Percentiles rank a stretch among this genome's conserved stretches.
Conservation (phyloP, 1,284 basidiomycete species). For the Sparassis latifolia region DNA sequence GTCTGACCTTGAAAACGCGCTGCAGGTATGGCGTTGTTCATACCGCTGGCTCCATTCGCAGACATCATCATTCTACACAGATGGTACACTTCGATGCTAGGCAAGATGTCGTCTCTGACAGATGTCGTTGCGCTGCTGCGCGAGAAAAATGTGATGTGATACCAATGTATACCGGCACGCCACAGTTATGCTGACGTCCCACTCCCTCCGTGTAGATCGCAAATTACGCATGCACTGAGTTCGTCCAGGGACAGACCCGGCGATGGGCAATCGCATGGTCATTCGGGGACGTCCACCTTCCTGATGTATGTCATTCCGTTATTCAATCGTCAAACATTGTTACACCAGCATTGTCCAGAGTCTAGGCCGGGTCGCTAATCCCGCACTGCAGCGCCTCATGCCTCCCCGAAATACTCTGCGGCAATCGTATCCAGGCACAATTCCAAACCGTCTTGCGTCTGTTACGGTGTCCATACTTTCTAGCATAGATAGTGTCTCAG, state of each 20-base stretch:
- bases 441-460: constrained; percentile 13
- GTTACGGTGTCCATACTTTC: constrained; percentile 25
- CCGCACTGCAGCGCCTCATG: constrained; percentile 40
- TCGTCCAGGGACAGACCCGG: constrained; percentile 79
- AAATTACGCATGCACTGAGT: constrained; percentile 82
- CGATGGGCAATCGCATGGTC: constrained; percentile 92
- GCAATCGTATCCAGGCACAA: constrained; percentile 28
- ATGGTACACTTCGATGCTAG: constrained; percentile 92
- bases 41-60: background rate
- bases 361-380: constrained; percentile 43
- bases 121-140: constrained; percentile 56
- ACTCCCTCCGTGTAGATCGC: constrained; percentile 47
- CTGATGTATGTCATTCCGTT: constrained; percentile 55
- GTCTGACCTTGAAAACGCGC: constrained; percentile 34
- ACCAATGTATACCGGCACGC: too few relatives aligned
- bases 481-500: constrained; percentile 28
- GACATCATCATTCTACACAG: constrained; percentile 28
- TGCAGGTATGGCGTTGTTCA: constrained; percentile 43
- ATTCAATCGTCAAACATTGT: background rate
- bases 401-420: constrained; percentile 49
- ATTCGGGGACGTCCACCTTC: constrained; percentile 52
- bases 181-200: background rate
- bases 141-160: constrained; percentile 37
- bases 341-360: constrained; percentile 26
- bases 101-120: constrained; percentile 72